These are phyloP conservation scores for Tephrocybe sp. DNA, from an alignment of 768 basidiomycete genomes.

Conservation along the genomic window DNA sequence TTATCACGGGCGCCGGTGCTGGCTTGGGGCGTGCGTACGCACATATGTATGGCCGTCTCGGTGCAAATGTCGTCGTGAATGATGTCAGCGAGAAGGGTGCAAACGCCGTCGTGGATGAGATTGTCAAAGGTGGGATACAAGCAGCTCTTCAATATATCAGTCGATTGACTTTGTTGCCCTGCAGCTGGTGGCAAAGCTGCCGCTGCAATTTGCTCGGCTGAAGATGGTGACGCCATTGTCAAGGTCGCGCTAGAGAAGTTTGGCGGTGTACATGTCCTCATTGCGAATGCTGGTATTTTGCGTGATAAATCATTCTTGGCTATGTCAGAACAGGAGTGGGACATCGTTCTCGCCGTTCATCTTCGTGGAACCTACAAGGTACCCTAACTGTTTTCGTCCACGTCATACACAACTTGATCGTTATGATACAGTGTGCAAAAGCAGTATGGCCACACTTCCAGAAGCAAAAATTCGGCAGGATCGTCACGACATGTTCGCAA, in stretches of 20 bases:
- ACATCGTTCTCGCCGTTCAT: slow-evolving; percentile 86
- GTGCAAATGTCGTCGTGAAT: slow-evolving; percentile 97
- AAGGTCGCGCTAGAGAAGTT: slow-evolving; percentile 86
- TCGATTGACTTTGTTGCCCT: background rate
- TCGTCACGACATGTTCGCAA: slow-evolving; percentile 91
- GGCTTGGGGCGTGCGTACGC: slow-evolving; percentile 94
- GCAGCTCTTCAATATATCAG: background rate
- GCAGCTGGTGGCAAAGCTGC: slow-evolving; percentile 88
- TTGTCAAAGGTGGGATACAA: slow-evolving; percentile 63
- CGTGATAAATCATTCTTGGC: slow-evolving; percentile 91
- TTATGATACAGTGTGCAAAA: slow-evolving; percentile 68
- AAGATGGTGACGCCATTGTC: slow-evolving; percentile 89
- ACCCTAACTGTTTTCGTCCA: background rate
- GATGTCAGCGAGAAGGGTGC: slow-evolving; percentile 90
- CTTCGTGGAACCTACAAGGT: slow-evolving; percentile 91
- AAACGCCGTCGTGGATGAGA: slow-evolving; percentile 81
- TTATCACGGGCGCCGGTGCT: slow-evolving; percentile 93
- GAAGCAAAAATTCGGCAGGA: slow-evolving; percentile 94
- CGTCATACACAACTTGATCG: background rate
- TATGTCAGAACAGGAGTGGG: slow-evolving; percentile 94
- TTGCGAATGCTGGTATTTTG: slow-evolving; percentile 93
- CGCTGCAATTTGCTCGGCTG: slow-evolving; percentile 81
- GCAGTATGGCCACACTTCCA: slow-evolving; percentile 97
- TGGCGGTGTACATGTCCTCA: slow-evolving; percentile 82
- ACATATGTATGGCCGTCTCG: slow-evolving; percentile 85